Evolutionary conservation across 345 rosid species (phyloP).

Genomic region (Angophora floribunda): DNA sequence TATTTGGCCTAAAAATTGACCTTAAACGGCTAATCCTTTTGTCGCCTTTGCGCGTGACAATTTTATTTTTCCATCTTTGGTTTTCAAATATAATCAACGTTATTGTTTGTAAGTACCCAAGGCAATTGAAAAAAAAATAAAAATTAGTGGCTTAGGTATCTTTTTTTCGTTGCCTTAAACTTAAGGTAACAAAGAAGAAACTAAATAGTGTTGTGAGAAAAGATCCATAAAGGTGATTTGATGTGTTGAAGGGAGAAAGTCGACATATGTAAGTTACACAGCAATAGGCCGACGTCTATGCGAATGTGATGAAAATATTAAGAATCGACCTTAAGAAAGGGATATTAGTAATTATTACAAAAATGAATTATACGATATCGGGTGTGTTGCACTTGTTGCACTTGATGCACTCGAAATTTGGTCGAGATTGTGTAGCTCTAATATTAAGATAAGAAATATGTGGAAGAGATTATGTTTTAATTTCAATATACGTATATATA

Average conservation of each 20-base stretch:
- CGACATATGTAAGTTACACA: background rate
- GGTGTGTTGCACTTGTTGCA: no score
- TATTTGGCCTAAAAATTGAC: no score
- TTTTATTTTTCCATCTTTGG: no score
- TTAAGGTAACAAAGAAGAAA: background rate
- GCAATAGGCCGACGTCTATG: background rate
- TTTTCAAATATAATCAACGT: no score
- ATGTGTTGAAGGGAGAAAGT: background rate
- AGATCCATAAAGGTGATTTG: background rate
- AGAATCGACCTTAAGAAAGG: background rate
- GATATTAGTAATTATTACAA: background rate
- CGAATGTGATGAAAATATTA: background rate
- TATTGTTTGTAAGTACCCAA: no score
- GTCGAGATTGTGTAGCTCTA: background rate
- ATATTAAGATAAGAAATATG: background rate
- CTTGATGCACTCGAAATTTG: background rate
- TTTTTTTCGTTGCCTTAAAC: no score
- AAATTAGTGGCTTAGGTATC: no score
- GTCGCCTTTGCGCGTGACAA: no score
- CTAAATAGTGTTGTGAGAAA: background rate
- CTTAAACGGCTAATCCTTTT: no score
- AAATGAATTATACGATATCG: no score
- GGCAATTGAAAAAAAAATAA: no score
- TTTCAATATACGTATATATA: background rate
- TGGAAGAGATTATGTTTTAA: background rate